These are phyloP conservation scores for Carex littledalei DNA, from an alignment of 176 grass and related monocot species.

Conservation along the genomic window DNA sequence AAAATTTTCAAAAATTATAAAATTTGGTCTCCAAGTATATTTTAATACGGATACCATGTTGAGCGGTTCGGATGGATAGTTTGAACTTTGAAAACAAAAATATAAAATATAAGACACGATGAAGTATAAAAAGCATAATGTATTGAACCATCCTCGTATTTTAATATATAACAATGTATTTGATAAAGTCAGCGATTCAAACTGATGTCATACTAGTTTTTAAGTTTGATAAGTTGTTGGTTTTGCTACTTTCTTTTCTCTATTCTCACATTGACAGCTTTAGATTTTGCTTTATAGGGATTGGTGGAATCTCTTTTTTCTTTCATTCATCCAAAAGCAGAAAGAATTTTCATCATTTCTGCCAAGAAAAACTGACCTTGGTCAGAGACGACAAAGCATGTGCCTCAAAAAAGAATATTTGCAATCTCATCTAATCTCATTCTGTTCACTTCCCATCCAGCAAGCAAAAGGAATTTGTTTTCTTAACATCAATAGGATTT, in stretches of 20 bases:
- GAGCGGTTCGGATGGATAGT: too few relatives aligned
- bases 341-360: conserved; percentile 21
- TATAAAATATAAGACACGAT: too few relatives aligned
- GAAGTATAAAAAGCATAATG: too few relatives aligned
- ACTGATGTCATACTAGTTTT: background rate
- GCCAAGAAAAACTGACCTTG: conserved; percentile 1
- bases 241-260: background rate
- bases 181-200: background rate
- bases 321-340: conserved; percentile 12
- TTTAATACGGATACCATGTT: too few relatives aligned
- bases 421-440: background rate
- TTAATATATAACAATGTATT: too few relatives aligned
- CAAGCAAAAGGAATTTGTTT: background rate
- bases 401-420: background rate
- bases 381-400: conserved; percentile 17
- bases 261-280: background rate
- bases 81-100: too few relatives aligned
- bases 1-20: too few relatives aligned
- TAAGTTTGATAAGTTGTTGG: background rate
- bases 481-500: background rate
- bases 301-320: conserved; percentile 22
- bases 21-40: too few relatives aligned
- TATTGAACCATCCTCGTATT: too few relatives aligned
- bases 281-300: conserved; percentile 28
- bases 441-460: background rate